Percentiles rank a stretch among this genome's conserved stretches.
phyloP scores from a whole-genome alignment of 345 rosid species.

The Geranium brycei region DNA sequence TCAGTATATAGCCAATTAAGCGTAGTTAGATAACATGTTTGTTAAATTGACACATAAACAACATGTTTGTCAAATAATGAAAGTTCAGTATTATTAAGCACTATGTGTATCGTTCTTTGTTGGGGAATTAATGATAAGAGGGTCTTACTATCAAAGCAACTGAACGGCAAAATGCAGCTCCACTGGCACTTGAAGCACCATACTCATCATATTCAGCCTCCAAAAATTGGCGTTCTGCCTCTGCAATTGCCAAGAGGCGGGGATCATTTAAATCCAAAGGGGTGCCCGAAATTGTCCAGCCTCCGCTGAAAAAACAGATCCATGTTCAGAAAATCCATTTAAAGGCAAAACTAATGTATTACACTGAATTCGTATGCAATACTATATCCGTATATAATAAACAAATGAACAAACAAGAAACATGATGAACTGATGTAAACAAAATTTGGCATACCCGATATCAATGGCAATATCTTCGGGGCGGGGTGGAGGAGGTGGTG shows the following conservation, averaged over 20 bases:
- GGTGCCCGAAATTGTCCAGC: conserved; percentile 83
- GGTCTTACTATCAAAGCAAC: conserved; percentile 65
- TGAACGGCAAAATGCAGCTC: conserved; percentile 88
- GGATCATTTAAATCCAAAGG: conserved; percentile 69
- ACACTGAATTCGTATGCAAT: too few relatives aligned
- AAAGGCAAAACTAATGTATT: neutral
- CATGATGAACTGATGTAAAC: neutral
- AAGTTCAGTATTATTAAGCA: too few relatives aligned
- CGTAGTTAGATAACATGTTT: neutral
- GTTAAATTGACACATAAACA: too few relatives aligned
- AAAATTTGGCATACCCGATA: conserved; percentile 45
- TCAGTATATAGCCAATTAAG: conserved; percentile 10
- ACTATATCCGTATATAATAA: too few relatives aligned
- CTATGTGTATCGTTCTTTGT: neutral
- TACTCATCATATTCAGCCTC: conserved; percentile 81
- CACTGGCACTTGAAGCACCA: conserved; percentile 62
- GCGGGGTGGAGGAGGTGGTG: conserved; percentile 46
- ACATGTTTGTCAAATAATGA: too few relatives aligned
- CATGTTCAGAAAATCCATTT: neutral
- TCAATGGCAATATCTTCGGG: conserved; percentile 70
- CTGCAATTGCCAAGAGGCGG: conserved; percentile 73
- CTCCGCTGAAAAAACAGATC: conserved; percentile 40
- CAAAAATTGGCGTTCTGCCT: conserved; percentile 78
- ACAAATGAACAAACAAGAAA: too few relatives aligned
- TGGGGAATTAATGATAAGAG: conserved; percentile 1